phyloP scores from a whole-genome alignment of 306 rosid genomes.

The Gillenia trifoliata region DNA sequence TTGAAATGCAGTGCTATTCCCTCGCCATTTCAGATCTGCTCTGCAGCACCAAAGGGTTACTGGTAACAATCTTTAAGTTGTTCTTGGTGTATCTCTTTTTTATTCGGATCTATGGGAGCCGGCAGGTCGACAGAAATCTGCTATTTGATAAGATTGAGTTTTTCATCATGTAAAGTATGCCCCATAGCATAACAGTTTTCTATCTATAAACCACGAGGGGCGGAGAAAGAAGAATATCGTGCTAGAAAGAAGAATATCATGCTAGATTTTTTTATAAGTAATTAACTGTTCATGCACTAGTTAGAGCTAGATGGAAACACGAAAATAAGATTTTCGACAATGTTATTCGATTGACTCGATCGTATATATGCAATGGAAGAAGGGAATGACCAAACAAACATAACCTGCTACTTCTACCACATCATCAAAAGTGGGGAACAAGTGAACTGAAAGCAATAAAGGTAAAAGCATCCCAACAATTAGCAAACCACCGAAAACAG shows the following conservation, averaged over 20 bases:
- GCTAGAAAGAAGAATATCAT: too few species aligned
- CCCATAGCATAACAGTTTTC: too few species aligned
- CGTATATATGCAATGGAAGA: neutral
- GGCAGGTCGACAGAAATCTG: neutral
- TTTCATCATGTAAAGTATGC: too few species aligned
- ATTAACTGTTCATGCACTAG: too few species aligned
- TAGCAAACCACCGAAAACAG: neutral
- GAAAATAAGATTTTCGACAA: neutral
- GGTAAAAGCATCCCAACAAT: neutral
- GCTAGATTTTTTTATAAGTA: too few species aligned
- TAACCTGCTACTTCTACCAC: neutral
- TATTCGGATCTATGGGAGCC: too few species aligned
- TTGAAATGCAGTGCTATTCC: neutral
- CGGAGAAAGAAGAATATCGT: too few species aligned
- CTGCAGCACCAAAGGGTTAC: constrained; percentile 3
- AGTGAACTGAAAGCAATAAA: neutral
- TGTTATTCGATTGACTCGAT: neutral
- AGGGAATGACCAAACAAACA: neutral
- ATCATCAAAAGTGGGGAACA: neutral
- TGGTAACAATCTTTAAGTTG: too few species aligned
- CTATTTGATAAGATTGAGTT: too few species aligned
- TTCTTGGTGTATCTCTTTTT: too few species aligned
- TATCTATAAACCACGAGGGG: too few species aligned
- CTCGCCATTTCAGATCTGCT: constrained; percentile 5
- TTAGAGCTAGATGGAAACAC: neutral